Evolutionary conservation across 768 basidiomycete genomes (phyloP).

Genomic region (Favolaschia claudopus): DNA sequence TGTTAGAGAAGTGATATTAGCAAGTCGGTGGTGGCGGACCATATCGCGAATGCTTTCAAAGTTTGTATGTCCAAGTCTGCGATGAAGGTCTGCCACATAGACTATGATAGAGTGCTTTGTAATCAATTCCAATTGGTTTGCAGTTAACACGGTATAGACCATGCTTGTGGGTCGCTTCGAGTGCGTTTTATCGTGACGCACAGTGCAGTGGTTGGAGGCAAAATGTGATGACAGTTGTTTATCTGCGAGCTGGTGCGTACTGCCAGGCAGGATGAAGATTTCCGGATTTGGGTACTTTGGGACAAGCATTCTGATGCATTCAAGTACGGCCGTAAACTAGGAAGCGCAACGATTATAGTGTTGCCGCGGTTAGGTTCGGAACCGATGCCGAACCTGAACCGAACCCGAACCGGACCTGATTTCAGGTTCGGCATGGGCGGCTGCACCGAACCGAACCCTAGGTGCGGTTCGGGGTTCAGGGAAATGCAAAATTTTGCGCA

Average conservation of each 20-base stretch:
- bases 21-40: constrained; percentile 17
- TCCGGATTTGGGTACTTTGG: constrained; percentile 18
- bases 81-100: too few relatives aligned
- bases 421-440: too few relatives aligned
- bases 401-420: too few relatives aligned
- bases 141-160: constrained; percentile 19
- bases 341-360: too few relatives aligned
- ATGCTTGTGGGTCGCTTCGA: neutral
- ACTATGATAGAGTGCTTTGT: neutral
- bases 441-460: too few relatives aligned
- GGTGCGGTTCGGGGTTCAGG: too few relatives aligned
- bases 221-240: constrained; percentile 7
- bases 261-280: constrained; percentile 19
- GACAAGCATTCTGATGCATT: too few relatives aligned
- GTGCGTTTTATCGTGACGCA: neutral
- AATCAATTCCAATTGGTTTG: neutral
- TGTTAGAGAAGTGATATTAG: constrained; percentile 9
- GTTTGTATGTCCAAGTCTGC: neutral
- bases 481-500: too few relatives aligned
- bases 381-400: too few relatives aligned
- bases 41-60: neutral
- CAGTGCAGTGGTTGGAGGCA: neutral
- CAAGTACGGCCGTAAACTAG: too few relatives aligned
- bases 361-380: too few relatives aligned
- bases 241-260: constrained; percentile 6